phyloP scores from a whole-genome alignment of 1,284 basidiomycete genomes.

The Hortiboletus rubellus region DNA sequence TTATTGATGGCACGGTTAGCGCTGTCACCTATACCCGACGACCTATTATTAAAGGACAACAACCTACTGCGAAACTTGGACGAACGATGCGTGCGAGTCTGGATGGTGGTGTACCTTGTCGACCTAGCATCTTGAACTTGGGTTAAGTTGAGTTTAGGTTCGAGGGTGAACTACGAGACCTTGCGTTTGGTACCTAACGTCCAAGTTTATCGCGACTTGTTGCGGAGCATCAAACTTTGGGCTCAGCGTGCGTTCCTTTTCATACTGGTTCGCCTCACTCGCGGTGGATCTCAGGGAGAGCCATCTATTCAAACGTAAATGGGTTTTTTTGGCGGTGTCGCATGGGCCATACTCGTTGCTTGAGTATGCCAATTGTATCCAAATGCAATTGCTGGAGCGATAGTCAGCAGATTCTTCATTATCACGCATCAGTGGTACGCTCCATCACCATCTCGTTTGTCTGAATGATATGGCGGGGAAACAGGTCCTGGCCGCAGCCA shows the following conservation, averaged over 20 bases:
- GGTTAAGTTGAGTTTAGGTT: constrained; percentile 56
- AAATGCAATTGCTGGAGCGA: constrained; percentile 90
- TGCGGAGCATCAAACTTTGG: constrained; percentile 98
- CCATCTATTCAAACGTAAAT: constrained; percentile 98
- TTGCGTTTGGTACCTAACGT: constrained; percentile 94
- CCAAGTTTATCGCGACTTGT: constrained; percentile 89
- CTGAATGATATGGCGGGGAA: constrained; percentile 8
- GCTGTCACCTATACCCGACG: constrained; percentile 85
- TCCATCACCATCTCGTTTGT: neutral
- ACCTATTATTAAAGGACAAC: constrained; percentile 88
- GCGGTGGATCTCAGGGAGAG: constrained; percentile 61
- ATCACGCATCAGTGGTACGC: constrained; percentile 94
- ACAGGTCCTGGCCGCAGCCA: constrained; percentile 96
- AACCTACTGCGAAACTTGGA: constrained; percentile 92
- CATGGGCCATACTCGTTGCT: constrained; percentile 98
- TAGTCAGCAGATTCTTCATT: constrained; percentile 96
- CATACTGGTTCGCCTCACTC: constrained; percentile 8
- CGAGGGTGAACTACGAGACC: constrained; percentile 96
- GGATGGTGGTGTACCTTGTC: constrained; percentile 58
- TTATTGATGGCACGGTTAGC: constrained; percentile 90
- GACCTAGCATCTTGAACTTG: constrained; percentile 1
- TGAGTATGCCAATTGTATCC: constrained; percentile 99
- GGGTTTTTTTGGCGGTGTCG: constrained; percentile 98
- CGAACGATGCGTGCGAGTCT: constrained; percentile 95
- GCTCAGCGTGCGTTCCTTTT: constrained; percentile 73